Percentiles rank a stretch among this genome's conserved stretches.
Conservation (phyloP, 805 yeast genomes). For the Barnettozyma salicaria region DNA sequence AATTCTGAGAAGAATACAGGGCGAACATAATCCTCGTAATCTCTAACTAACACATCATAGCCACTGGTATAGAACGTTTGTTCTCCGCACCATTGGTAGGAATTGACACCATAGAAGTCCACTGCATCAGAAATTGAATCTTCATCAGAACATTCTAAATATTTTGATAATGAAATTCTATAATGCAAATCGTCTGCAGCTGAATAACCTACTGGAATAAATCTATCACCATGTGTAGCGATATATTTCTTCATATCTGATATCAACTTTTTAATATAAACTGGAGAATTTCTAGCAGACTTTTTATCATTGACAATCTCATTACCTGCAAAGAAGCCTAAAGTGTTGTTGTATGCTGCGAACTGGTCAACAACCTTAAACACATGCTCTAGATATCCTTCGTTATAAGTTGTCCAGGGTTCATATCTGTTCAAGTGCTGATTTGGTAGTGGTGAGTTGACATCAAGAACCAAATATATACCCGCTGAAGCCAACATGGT, state of each 20-base stretch:
- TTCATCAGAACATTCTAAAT: slow-evolving; percentile 65
- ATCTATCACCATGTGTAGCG: slow-evolving; percentile 48
- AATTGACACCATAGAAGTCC: slow-evolving; percentile 91
- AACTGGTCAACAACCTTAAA: slow-evolving; percentile 78
- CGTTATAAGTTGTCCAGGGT: slow-evolving; percentile 86
- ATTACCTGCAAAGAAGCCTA: slow-evolving; percentile 90
- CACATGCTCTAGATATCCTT: slow-evolving; percentile 64
- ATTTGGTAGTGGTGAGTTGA: slow-evolving; percentile 74
- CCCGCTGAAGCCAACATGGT: slow-evolving; percentile 86
- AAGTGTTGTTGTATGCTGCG: slow-evolving; percentile 77
- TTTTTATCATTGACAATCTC: slow-evolving; percentile 78
- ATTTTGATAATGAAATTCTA: slow-evolving; percentile 70
- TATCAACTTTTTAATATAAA: slow-evolving; percentile 69
- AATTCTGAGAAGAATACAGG: slow-evolving; percentile 89
- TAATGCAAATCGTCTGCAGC: slow-evolving; percentile 89
- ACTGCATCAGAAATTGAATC: slow-evolving; percentile 43
- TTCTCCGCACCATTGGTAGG: slow-evolving; percentile 95
- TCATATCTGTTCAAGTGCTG: slow-evolving; percentile 68
- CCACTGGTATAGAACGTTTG: slow-evolving; percentile 82
- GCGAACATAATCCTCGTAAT: slow-evolving; percentile 58
- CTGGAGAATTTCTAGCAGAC: slow-evolving; percentile 65
- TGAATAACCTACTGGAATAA: slow-evolving; percentile 88
- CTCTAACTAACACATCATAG: slow-evolving; percentile 59
- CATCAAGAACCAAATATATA: slow-evolving; percentile 85
- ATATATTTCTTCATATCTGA: slow-evolving; percentile 79